Evolutionary conservation across 2,329 filamentous ascomycete genomes (phyloP), one percentile per base, ranked within the genome.

Genomic region (Clarireedia homoeocarpa): DNA sequence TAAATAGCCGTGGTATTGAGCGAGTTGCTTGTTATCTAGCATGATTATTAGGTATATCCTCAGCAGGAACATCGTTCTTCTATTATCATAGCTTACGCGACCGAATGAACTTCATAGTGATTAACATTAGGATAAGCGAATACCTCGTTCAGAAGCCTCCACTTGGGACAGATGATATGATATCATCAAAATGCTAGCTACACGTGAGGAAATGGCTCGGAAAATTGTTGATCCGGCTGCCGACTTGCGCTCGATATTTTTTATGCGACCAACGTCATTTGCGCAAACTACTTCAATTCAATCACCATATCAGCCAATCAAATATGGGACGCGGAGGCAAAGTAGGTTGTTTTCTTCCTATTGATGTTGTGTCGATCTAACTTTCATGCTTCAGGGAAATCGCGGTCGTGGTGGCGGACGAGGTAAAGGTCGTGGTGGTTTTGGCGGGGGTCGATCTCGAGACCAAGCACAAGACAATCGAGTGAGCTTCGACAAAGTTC

Each of bases 401-500:
- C 59, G 59, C 42, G 55, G 59, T 55, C 59, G 59, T 48, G 55
- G 57, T 42, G 55, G 62, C 30, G 55, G 55, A 38, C 53, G 63
- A 48, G 63, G 61, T 42, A 53, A 61, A 51, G 58, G 61, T 34
- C 54, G 63, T 34, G 56, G 63, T 38, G 59, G 61, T 48, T 53
- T 64, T 56, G 59, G 63, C 24, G 59, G 64, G 44, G 62, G 62
- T 24, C 57, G 59, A 58, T 55, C 59, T 47, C 51, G 59, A 55
- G 57, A 65, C 53, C 65, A 68, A 51, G 67, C 75, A 62, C 72
- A 74, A 62, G 72, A 70, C 53, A 69, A 73, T 62, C 67, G 71
- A 63, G 72, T 75, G 59, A 72, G 74, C 63, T 74, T 75, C 59
- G 73, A 75, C 53, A 71, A 86, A 40, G 78, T 95, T 54, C 73